Evolutionary conservation across 1,139 yeast species (phyloP), one percentile per base, ranked within the genome.

Genomic region (Magnusiomyces sp.): DNA sequence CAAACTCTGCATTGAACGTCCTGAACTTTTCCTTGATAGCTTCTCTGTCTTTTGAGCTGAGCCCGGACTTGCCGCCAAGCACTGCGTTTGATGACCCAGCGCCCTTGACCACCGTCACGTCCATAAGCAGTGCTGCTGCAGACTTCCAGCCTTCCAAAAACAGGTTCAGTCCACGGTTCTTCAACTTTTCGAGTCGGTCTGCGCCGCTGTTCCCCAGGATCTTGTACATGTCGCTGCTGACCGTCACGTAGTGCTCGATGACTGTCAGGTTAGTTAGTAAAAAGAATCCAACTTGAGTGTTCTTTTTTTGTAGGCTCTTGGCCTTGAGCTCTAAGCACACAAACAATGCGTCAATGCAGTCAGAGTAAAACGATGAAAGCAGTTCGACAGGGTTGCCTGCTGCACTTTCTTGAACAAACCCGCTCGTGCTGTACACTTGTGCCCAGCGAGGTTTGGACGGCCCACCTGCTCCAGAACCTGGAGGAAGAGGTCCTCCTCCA

Each of bases 101-200:
- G n/a, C 59, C 61, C 23, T 57, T 53, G 9, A 62, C 59, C 5
- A 62, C 57, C 0, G 69, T 66, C 10, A 59, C 51, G 72, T 73
- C 74, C 71, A 90, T 81, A 49, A 90, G 74, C 50, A 79, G 75
- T 29, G 83, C 75, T 5, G 95, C 89, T 23, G 88, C 81, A 55
- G 75, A 75, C 58, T 85, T 83, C 97, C 97, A 90, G 33, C 83
- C 92, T 20, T 83, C 81, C 53, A 89, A 73, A 63, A 89, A 87
- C 57, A 81, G 70, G 61, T 84, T 86, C 59, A 86, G 70, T 47
- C 84, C 88, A 55, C 89, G 73, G 62, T 86, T 89, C 61, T 83
- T 80, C 56, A 88, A 67, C 58, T 80, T 79, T 46, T 76, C 83
- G 16, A 89, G 64, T 53, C 96, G 70, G 49, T 79, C 83, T 38